A percentile compares a stretch with the other conserved stretches of the same genome.
These are phyloP conservation scores for Penicillium flavigenum DNA, from an alignment of 495 filamentous ascomycete species.

Conservation along the genomic window DNA sequence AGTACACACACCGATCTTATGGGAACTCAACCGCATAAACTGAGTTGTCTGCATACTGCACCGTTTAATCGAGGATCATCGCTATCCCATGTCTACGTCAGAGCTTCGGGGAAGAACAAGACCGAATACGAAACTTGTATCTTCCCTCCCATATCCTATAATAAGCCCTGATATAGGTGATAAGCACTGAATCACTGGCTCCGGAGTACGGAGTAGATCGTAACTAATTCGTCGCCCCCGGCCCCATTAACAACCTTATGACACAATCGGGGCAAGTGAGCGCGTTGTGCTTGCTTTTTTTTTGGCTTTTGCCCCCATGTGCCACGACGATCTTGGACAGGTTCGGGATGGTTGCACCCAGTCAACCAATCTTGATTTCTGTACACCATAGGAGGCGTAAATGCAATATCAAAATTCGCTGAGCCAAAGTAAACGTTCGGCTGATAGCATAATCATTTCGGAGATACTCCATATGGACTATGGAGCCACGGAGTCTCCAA, in stretches of 20 bases:
- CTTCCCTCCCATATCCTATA: slow-evolving; percentile 1
- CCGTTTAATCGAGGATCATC: not conserved
- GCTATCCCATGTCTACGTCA: slow-evolving; percentile 5
- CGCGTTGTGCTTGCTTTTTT: slow-evolving; percentile 5
- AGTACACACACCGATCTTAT: slow-evolving; percentile 4
- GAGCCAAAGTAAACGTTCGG: not conserved
- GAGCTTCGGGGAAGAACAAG: not conserved
- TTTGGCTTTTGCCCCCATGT: slow-evolving; percentile 2
- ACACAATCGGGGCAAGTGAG: slow-evolving; percentile 1
- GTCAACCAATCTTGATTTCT: slow-evolving; percentile 8
- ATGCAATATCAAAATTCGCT: not conserved
- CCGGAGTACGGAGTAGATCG: not conserved
- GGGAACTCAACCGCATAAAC: slow-evolving; percentile 1
- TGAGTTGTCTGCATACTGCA: not conserved
- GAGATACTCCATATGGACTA: not conserved
- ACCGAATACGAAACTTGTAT: not conserved
- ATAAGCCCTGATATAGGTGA: not conserved
- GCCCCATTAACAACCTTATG: slow-evolving; percentile 6
- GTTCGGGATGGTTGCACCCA: slow-evolving; percentile 2
- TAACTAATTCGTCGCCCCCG: not conserved
- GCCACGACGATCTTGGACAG: slow-evolving; percentile 8
- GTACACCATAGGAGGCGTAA: not conserved
- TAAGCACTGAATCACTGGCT: not conserved
- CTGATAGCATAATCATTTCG: not conserved
- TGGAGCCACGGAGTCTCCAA: not conserved